phyloP scores from a whole-genome alignment of 225 moss, liverwort and hornwort genomes.

The Marchantia paleacea region DNA sequence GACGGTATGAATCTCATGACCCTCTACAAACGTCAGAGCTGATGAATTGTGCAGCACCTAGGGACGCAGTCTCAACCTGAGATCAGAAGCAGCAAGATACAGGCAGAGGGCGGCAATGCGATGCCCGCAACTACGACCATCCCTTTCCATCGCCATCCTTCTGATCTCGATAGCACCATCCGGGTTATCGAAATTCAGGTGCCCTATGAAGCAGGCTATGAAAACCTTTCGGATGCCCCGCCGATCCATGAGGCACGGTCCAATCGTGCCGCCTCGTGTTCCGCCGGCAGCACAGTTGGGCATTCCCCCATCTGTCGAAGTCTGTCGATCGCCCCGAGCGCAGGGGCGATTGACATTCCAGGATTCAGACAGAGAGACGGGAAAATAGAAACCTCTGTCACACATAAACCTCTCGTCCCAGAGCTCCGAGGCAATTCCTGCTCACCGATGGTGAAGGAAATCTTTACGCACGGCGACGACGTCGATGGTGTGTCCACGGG shows the following conservation, averaged over 20 bases:
- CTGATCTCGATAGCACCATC: conserved; percentile 1
- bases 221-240: conserved; percentile 1
- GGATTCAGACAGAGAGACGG: not conserved
- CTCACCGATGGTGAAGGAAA: not conserved
- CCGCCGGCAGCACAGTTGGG: not conserved
- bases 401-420: not conserved
- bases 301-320: not conserved
- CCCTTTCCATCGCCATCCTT: not conserved
- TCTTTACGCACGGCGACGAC: too few relatives aligned
- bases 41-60: not conserved
- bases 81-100: not conserved
- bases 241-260: not conserved
- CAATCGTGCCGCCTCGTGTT: not conserved
- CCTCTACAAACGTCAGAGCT: not conserved
- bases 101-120: too few relatives aligned
- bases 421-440: not conserved
- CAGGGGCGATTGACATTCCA: not conserved
- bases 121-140: too few relatives aligned
- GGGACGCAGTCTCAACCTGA: not conserved
- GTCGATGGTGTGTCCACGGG: too few relatives aligned
- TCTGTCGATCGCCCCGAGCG: not conserved
- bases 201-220: not conserved
- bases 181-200: not conserved
- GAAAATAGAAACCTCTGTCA: not conserved
- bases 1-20: conserved; percentile 8